Base-by-base conservation (phyloP, 2,329 filamentous ascomycete genomes). In the Microcyclospora pomicola region DNA sequence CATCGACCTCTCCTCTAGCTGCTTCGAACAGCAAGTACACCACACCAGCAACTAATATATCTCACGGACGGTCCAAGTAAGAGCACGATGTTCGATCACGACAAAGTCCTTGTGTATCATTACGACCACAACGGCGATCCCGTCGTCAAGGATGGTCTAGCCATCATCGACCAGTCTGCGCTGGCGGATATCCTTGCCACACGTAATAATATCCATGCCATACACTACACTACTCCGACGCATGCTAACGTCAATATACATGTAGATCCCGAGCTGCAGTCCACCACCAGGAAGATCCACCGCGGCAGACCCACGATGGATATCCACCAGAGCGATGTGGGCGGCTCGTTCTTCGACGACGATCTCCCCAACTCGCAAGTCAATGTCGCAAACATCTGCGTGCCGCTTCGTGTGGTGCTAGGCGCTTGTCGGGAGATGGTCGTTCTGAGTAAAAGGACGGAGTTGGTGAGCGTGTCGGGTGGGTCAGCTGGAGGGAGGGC, bases 51-150 rank as follows among this genome's bases (percentile, higher is more conserved):
- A 7, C 19, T 24, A 24, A 5, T 24, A 7, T 24, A 24, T 24
- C 19, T 24, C 7, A 4, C 19, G 19, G 7, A 7, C 19, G 19
- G 5, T 7, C 7, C 7, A 4, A 24, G 19, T 7, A 5, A 24
- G 19, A 24, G 4, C 19, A 24, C 19, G 7, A 24, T 24, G 19
- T 7, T 5, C 19, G 7, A 24, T 4, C 4, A 24, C 4, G 19
- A 37, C 31, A 47, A 46, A 37, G 41, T 53, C 24, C 41, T 53
- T 9, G 49, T 53, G 15, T 52, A 53, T 36, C 46, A 52, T 27
- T 38, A 49, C 37, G 44, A 37, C 19, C 38, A 35, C 27, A 32
- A 41, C 12, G 41, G 35, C 33, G 12, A 31, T 15, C 43, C 47
- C 6, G 33, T 43, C 14, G 35, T 50, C 15, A 29, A 40, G 5